Conservation (phyloP, 2,329 filamentous ascomycete species). For the Whalleya microplaca region DNA sequence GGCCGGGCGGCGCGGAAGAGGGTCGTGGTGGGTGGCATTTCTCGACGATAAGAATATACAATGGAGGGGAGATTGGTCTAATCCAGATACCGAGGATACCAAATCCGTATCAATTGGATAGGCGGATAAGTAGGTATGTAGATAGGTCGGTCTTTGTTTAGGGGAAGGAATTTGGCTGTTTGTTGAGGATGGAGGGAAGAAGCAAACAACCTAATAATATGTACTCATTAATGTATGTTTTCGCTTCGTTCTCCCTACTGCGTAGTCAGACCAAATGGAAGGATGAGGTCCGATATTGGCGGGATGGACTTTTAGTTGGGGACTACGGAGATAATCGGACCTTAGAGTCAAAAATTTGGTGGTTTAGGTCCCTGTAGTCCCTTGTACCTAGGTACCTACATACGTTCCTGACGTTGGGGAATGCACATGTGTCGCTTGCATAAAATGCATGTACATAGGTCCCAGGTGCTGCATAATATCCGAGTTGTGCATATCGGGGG, state of each 20-base stretch:
- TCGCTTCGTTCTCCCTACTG: no score
- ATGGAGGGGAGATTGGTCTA: background rate
- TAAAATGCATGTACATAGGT: no score
- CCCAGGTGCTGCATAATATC: slow-evolving; percentile 5
- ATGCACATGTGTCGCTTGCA: background rate
- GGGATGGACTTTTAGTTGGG: slow-evolving; percentile 16
- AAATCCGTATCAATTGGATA: no score
- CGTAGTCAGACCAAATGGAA: background rate
- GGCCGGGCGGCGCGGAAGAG: slow-evolving; percentile 59
- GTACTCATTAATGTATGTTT: no score
- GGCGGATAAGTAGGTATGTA: slow-evolving; percentile 1
- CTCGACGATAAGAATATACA: background rate
- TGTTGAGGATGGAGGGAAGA: no score
- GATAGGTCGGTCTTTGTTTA: slow-evolving; percentile 6
- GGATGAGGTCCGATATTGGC: background rate
- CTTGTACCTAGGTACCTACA: no score
- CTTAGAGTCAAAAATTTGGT: slow-evolving; percentile 1
- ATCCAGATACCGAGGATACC: background rate
- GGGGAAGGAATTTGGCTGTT: slow-evolving; percentile 1
- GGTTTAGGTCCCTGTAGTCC: background rate
- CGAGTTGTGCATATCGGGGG: background rate
- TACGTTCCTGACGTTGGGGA: slow-evolving; percentile 2
- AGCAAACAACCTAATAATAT: no score
- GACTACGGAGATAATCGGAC: slow-evolving; percentile 15
- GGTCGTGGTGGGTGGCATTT: slow-evolving; percentile 52